Percentiles rank a stretch among this genome's conserved stretches.
Conservation (phyloP, 257 asterid species). For the Rehmannia glutinosa region DNA sequence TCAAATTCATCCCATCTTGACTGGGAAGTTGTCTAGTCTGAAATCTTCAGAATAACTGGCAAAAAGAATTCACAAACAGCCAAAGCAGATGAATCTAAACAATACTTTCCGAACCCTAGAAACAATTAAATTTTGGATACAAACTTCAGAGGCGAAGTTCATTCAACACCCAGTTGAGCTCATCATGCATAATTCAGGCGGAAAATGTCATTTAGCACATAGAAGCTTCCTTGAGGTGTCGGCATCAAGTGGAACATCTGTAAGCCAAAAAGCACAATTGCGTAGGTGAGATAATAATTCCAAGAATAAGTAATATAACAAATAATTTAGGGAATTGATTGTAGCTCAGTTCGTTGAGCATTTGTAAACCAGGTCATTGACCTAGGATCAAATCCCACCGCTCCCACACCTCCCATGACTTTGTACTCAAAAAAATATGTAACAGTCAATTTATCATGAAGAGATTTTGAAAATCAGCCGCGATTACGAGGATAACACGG, state of each 20-base stretch:
- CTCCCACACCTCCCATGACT: too few relatives aligned
- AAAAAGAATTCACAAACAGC: slow-evolving; percentile 32
- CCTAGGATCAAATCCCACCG: too few relatives aligned
- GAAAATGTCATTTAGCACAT: slow-evolving; percentile 83
- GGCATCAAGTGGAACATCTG: slow-evolving; percentile 97
- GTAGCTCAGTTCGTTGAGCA: too few relatives aligned
- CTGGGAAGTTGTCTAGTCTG: slow-evolving; percentile 18
- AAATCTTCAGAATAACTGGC: slow-evolving; percentile 21
- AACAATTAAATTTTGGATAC: slow-evolving; percentile 10
- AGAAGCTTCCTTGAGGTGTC: slow-evolving; percentile 80
- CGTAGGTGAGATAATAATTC: slow-evolving; percentile 2
- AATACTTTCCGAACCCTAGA: slow-evolving; percentile 19
- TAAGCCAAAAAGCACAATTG: background rate
- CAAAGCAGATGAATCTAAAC: slow-evolving; percentile 23
- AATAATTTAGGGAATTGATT: too few relatives aligned
- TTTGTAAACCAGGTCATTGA: too few relatives aligned
- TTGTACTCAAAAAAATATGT: too few relatives aligned
- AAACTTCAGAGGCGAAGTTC: slow-evolving; percentile 22
- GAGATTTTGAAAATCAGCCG: slow-evolving; percentile 1
- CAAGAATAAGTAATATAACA: background rate
- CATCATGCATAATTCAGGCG: slow-evolving; percentile 81
- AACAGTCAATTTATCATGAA: too few relatives aligned
- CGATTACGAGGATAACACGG: background rate
- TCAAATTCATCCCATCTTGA: slow-evolving; percentile 16
- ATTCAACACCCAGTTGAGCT: slow-evolving; percentile 10